Conservation (phyloP, 768 basidiomycete genomes). For the Pleurotus tuoliensis region DNA sequence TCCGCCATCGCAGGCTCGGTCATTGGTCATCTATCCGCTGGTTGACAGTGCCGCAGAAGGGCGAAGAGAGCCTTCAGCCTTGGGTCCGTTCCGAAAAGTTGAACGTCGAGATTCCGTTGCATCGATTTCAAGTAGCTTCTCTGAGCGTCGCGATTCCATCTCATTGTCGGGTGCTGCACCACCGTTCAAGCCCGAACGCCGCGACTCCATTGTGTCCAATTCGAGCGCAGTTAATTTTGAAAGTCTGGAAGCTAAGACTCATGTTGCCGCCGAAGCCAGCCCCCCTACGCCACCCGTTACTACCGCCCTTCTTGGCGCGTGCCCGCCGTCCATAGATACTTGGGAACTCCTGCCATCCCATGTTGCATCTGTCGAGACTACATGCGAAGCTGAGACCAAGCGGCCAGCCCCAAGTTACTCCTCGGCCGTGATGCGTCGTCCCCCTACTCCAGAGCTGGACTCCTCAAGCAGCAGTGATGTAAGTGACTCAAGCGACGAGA, state of each 20-base stretch:
- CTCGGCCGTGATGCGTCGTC: conserved; percentile 32
- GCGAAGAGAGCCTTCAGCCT: neutral
- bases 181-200: neutral
- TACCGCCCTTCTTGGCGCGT: neutral
- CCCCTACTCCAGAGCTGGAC: conserved; percentile 35
- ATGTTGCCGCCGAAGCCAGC: neutral
- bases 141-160: conserved; percentile 2
- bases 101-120: conserved; percentile 2
- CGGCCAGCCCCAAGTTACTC: conserved; percentile 37
- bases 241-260: neutral
- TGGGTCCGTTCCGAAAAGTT: neutral
- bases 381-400: neutral
- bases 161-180: neutral
- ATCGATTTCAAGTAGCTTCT: neutral
- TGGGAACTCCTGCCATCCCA: too few species aligned
- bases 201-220: conserved; percentile 1
- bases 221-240: conserved; percentile 1
- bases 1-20: neutral
- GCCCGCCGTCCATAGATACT: neutral
- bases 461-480: conserved; percentile 38
- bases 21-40: neutral
- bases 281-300: neutral
- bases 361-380: neutral
- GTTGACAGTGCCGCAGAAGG: neutral
- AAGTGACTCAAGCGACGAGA: conserved; percentile 42